Percentiles rank a stretch among this genome's conserved stretches.
Evolutionary conservation across 1,284 basidiomycete genomes (phyloP).

Genomic region (Austroboletus rostrupii): DNA sequence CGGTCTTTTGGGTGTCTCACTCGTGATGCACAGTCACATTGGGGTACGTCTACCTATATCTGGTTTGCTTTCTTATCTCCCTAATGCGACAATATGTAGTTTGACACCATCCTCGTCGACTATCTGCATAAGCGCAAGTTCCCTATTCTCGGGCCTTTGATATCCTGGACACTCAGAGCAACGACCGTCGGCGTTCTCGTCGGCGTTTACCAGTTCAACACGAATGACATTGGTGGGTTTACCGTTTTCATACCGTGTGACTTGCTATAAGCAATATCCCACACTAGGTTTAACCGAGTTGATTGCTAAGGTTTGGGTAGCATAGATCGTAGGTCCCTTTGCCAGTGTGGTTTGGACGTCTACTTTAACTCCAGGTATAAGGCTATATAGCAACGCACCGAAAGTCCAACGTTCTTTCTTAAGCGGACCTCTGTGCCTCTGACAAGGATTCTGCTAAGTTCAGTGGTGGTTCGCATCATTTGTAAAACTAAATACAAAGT

Average conservation of each 20-base stretch:
- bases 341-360: no score
- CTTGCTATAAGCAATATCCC: slow-evolving; percentile 5
- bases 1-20: slow-evolving; percentile 79
- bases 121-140: slow-evolving; percentile 95
- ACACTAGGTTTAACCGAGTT: slow-evolving; percentile 66
- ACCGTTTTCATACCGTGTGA: slow-evolving; percentile 7
- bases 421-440: no score
- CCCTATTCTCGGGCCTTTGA: slow-evolving; percentile 68
- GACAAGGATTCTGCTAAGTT: slow-evolving; percentile 44
- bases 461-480: slow-evolving; percentile 59
- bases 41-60: slow-evolving; percentile 51
- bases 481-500: slow-evolving; percentile 42
- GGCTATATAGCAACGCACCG: no score
- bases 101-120: slow-evolving; percentile 75
- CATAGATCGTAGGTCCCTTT: slow-evolving; percentile 31
- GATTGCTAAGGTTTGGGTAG: slow-evolving; percentile 62
- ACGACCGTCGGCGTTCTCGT: slow-evolving; percentile 83
- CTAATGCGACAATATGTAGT: slow-evolving; percentile 38
- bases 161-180: slow-evolving; percentile 74
- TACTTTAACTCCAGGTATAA: no score
- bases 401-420: no score
- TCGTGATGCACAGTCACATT: slow-evolving; percentile 95
- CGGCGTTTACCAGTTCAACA: slow-evolving; percentile 97
- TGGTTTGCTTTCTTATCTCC: not conserved
- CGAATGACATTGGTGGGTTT: slow-evolving; percentile 86